Evolutionary conservation across 192 early-diverging fungal genomes (phyloP), one percentile per base, ranked within the genome.

Genomic region (Pilobolus umbonatus): DNA sequence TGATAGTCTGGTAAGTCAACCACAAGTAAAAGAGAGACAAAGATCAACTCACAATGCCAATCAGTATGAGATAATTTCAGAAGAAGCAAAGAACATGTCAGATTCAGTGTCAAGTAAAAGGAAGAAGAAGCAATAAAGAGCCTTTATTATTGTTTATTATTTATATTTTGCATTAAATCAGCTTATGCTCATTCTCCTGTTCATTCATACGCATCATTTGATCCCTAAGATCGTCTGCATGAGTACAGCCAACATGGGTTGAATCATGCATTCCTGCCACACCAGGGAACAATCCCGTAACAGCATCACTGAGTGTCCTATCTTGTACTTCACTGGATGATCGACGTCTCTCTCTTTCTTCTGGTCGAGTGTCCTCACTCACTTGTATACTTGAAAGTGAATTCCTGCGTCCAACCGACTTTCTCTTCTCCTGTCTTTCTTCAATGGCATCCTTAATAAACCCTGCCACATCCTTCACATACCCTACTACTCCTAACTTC

Each of bases 391-490:
- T 21, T 19, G 38, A 53, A 11, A 32, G 8, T 3, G 60, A 51
- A 5, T 21, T 29, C 12, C 42, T 36, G 49, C 46, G 44, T 40
- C 32, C 22, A 11, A 35, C 26, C 8, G 28, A 11, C 51, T 49
- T 35, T 30, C 48, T 25, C 5, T 49, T 21, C 11, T 69, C 61
- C 0, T 48, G 47, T 24, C 24, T 36, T 35, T 67, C 64, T 38
- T 73, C 55, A 1, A 63, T 38, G 5, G 45, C 42, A 53, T 73
- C 71, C 11, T 54, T 62, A 12, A 73, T 61, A 55, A 73, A 73
- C 1, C 65, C 65, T 35, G 60, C 71, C 7, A 73, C 71, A 51
- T 73, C 71, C 59, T 60, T 62, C 14, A 73, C 65, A 49, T 73
- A 73, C 19, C 71, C 71, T 11, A 54, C 57, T 5, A 73, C 61